These are phyloP conservation scores for Agrocybe praecox DNA, from an alignment of 768 basidiomycete genomes.

Conservation along the genomic window DNA sequence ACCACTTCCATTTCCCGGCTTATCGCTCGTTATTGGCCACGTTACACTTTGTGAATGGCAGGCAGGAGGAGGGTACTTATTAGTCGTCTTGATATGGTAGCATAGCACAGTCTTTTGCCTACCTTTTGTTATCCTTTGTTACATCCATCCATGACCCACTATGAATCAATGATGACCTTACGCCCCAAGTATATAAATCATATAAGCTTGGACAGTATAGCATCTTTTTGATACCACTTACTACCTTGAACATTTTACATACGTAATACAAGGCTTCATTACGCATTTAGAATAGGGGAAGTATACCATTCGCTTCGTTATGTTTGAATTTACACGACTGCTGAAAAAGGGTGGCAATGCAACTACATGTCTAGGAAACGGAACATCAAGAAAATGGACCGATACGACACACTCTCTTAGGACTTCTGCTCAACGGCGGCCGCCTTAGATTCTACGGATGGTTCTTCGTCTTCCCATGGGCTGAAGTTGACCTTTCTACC, in stretches of 20 bases:
- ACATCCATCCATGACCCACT: not conserved
- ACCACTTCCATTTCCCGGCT: not conserved
- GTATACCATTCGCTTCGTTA: not conserved
- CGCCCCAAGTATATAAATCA: not conserved
- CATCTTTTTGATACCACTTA: no score
- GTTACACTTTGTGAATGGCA: not conserved
- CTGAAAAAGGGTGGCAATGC: no score
- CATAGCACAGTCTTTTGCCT: not conserved
- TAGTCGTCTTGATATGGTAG: not conserved
- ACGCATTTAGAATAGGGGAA: not conserved
- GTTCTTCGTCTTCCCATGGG: slow-evolving; percentile 80
- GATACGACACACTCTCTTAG: not conserved
- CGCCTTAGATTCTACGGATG: slow-evolving; percentile 3
- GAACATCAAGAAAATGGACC: not conserved
- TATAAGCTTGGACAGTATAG: no score
- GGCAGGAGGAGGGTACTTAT: not conserved
- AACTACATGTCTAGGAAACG: not conserved
- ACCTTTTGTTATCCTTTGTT: not conserved
- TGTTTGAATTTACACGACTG: no score
- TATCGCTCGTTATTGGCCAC: not conserved
- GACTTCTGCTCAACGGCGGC: slow-evolving; percentile 8
- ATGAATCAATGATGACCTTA: not conserved
- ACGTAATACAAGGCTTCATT: no score
- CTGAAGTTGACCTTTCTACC: slow-evolving; percentile 75
- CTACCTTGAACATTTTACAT: no score